Evolutionary conservation across 1,284 basidiomycete species (phyloP), one percentile per base, ranked within the genome.

Genomic region (Exobasidium rhododendri): DNA sequence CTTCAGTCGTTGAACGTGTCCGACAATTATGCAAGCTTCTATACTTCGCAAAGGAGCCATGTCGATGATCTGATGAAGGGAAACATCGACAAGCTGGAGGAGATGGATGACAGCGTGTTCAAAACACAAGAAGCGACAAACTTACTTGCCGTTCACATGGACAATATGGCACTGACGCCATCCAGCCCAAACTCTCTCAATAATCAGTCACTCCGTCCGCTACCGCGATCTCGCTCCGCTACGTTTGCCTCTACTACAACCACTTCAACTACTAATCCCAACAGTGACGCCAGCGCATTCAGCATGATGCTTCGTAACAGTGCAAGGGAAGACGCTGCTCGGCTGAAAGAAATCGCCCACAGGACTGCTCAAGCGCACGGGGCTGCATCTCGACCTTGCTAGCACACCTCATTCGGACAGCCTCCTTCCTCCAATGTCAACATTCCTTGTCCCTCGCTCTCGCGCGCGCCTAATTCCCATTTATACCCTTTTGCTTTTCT

Each of bases 131-230:
- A 22, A 4, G 59, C 59, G 7, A 61, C 59, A 44, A 35, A 26
- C 44, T 20, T 58, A 55, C 59, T 61, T 14, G 53, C 60, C 14
- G 43, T 59, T 10, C 26, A 55, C 20, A n/a, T 44, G 4, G 59
- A 58, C 32, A 29, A 7, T 26, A 31, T 61, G 4, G 20, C 11
- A 4, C 47, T 31, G 6, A 60, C 56, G 7, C 59, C 59, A 3
- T 10, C 56, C n/a, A 30, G 24, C 17, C 7, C 35, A 10, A 7
- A 40, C 35, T 40, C 7, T 40, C 7, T 7, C 17, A 40, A 40
- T 40, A n/a, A n/a, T n/a, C 29, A 6, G 20, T 3, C 50, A 10
- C 40, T 26, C 28, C 32, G 14, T 6, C 43, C 43, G 3, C 29
- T 44, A 14, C 52, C 52, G 14, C 52, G 22, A 14, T 54, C 31